These are phyloP conservation scores for Isabelozyma gotoi DNA, from an alignment of 805 yeast species.

Conservation along the genomic window DNA sequence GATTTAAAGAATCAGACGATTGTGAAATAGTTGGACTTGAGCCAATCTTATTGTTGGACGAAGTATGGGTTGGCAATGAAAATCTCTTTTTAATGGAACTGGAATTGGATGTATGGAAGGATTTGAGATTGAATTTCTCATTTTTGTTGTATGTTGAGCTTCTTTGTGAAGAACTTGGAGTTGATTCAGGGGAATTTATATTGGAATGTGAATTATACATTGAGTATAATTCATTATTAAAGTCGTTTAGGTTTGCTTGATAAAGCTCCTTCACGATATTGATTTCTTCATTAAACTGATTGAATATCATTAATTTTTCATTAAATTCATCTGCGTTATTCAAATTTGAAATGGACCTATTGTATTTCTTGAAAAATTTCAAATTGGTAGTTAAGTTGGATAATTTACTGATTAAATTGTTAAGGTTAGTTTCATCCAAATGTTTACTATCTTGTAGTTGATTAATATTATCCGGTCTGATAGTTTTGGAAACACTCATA, in stretches of 20 bases:
- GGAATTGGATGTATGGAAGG: conserved; percentile 29
- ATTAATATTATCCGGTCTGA: background rate
- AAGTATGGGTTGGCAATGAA: conserved; percentile 15
- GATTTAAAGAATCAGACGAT: background rate
- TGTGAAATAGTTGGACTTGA: conserved; percentile 2
- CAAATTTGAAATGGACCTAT: conserved; percentile 24
- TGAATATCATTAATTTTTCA: conserved; percentile 37
- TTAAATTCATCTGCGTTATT: conserved; percentile 30
- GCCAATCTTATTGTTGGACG: conserved; percentile 6
- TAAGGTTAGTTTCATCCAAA: conserved; percentile 14
- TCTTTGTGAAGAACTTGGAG: conserved; percentile 9
- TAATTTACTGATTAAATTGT: conserved; percentile 28
- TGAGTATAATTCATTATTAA: conserved; percentile 16
- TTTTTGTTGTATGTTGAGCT: background rate
- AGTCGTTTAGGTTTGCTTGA: conserved; percentile 25
- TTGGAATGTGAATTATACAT: conserved; percentile 3
- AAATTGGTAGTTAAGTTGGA: conserved; percentile 33
- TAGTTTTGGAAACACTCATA: background rate
- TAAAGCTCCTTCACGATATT: conserved; percentile 27
- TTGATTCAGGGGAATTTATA: conserved; percentile 7
- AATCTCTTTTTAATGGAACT: conserved; percentile 22
- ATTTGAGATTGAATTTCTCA: conserved; percentile 25
- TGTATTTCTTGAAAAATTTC: conserved; percentile 37
- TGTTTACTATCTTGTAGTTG: conserved; percentile 3
- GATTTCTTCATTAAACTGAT: conserved; percentile 34